Percentiles rank a stretch among this genome's conserved stretches.
phyloP scores from a whole-genome alignment of 1,139 yeast genomes.

The Insectozyma bohioensis region DNA sequence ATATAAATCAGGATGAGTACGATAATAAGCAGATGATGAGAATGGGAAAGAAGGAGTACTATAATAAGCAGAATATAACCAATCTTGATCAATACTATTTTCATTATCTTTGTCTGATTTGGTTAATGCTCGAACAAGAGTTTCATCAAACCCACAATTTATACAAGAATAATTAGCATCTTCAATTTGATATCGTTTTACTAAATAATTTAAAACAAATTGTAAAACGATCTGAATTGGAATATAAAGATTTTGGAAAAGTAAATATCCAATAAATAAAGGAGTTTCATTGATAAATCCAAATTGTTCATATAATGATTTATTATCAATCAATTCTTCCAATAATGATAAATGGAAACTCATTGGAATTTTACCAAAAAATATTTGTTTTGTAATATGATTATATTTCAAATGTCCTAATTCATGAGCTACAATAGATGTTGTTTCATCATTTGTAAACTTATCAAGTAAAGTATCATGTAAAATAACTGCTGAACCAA shows the following conservation, averaged over 20 bases:
- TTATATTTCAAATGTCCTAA: constrained; percentile 95
- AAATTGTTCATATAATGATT: not conserved
- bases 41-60: too few relatives aligned
- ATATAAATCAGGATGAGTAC: too few relatives aligned
- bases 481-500: constrained; percentile 91
- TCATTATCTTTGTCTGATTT: not conserved
- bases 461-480: constrained; percentile 87
- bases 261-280: not conserved
- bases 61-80: constrained; percentile 1
- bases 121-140: not conserved
- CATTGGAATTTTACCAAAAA: too few relatives aligned
- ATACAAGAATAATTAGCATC: not conserved
- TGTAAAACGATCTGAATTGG: not conserved
- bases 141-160: not conserved
- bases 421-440: constrained; percentile 95
- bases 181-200: not conserved
- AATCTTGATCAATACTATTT: not conserved
- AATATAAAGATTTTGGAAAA: not conserved
- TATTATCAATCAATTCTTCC: not conserved
- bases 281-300: constrained; percentile 20
- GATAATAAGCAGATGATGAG: too few relatives aligned
- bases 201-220: not conserved
- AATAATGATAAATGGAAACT: constrained; percentile 41
- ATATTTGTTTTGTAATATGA: constrained; percentile 78
- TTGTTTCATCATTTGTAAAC: constrained; percentile 73